These are phyloP conservation scores for Plasmopara viticola DNA, from an alignment of 352 stramenopile genomes.

Conservation along the genomic window DNA sequence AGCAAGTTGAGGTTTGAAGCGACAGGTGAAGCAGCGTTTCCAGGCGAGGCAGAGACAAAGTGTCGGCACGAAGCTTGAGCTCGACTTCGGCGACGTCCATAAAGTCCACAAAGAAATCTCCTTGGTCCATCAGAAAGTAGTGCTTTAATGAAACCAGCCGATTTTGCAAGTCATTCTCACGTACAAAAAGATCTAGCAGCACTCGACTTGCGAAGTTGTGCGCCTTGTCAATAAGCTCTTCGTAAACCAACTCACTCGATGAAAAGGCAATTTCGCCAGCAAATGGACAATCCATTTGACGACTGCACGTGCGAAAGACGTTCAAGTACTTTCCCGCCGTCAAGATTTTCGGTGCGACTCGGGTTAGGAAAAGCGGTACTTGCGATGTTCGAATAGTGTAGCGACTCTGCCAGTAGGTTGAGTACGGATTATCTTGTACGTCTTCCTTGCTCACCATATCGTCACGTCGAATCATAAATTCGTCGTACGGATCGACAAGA, in stretches of 20 bases:
- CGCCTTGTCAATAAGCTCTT: slow-evolving; percentile 80
- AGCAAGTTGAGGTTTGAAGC: slow-evolving; percentile 90
- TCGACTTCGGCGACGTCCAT: slow-evolving; percentile 95
- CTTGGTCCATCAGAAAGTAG: slow-evolving; percentile 98
- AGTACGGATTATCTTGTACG: slow-evolving; percentile 84
- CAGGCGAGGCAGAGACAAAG: slow-evolving; percentile 83
- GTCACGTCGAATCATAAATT: slow-evolving; percentile 89
- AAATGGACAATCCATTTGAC: slow-evolving; percentile 76
- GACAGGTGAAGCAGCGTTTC: slow-evolving; percentile 93
- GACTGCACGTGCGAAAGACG: slow-evolving; percentile 79
- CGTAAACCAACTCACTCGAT: slow-evolving; percentile 61
- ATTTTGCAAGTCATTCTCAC: slow-evolving; percentile 74
- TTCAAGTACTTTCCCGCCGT: slow-evolving; percentile 91
- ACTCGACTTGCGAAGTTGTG: slow-evolving; percentile 74
- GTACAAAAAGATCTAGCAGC: slow-evolving; percentile 74
- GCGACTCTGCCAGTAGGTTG: slow-evolving; percentile 85
- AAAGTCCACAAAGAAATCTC: slow-evolving; percentile 98
- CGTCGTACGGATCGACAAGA: slow-evolving; percentile 86
- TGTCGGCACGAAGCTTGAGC: slow-evolving; percentile 83
- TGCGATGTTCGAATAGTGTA: slow-evolving; percentile 77
- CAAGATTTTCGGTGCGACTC: slow-evolving; percentile 79
- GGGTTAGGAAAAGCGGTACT: slow-evolving; percentile 75
- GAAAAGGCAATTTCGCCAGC: slow-evolving; percentile 59
- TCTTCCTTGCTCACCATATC: slow-evolving; percentile 73
- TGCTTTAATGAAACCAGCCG: slow-evolving; percentile 90